Evolutionary conservation across 805 yeast species (phyloP), one percentile per base, ranked within the genome.

Genomic region (Lipomyces lipofer): DNA sequence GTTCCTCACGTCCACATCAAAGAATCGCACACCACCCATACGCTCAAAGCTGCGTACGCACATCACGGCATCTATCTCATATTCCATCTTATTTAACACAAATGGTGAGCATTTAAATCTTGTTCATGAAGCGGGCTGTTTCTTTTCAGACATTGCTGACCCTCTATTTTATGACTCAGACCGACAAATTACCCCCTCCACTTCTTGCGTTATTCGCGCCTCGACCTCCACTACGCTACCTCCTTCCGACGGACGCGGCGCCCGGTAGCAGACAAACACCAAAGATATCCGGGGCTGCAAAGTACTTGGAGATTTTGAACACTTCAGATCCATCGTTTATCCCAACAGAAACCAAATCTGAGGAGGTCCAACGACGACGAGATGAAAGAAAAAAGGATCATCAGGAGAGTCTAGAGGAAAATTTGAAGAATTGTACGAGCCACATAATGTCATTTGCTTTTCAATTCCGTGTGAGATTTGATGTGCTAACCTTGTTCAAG

Each of bases 171-270:
- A n/a, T n/a, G n/a, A n/a, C n/a, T n/a, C 43, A 69, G 73, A 63
- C 77, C 4, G 79, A 78, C 29, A 67, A 66, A 43, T 68, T 79
- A 5, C 80, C 74, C 8, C 62, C 65, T 65, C 64, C 73, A 63
- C 71, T 83, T 40, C 79, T 77, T 51, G 74, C 76, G 63, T 74
- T 83, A 25, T 84, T 84, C 64, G 73, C 74, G 5, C 84, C 87
- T 4, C 73, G 78, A 39, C 79, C 81, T 9, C 86, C 87, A 27
- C 67, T 81, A n/a, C 73, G 75, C 30, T 77, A 74, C 59, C 66
- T 75, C 8, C 69, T 64, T 28, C 83, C 83, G 0, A 64, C 69
- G 2, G 91, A 84, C 63, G 71, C 72, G 56, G 74, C 81, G 0
- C 72, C 78, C 1, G 78, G 74, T 28, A 43, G 71, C 12, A 69